Evolutionary conservation across 768 basidiomycete genomes (phyloP), one percentile per base, ranked within the genome.

Genomic region (Suillus sp.): DNA sequence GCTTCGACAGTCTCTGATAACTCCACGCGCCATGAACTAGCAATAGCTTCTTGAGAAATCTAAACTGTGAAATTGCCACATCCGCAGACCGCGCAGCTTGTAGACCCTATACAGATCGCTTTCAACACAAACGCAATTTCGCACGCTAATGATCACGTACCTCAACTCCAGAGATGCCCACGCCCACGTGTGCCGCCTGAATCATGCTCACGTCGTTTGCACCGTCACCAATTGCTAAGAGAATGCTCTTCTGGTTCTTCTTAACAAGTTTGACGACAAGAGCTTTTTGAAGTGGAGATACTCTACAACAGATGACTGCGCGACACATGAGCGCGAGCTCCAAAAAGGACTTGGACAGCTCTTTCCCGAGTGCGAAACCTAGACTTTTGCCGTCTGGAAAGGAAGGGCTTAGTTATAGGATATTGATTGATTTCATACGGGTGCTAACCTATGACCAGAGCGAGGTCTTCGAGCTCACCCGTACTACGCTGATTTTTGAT

Each of bases 201-300:
- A 99, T 99, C 96, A 99, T 99, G 73, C 93, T 93, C 68, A 99
- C 96, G 75, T 99, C 96, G 74, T 98, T 99, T 2, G 96, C 96
- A 57, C 96, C 96, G 67, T 99, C 96, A 25, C 96, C 96, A 58
- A 99, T 98, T 3, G 96, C 96, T 10, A 99, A 85, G n/a, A 97
- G 81, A 60, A 97, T 93, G 8, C 95, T 84, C 62, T 94, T 93
- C 69, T 90, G 88, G 74, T 96, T 96, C 77, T 96, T 96, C 83
- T 98, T 98, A 61, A 99, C 96, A n/a, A 99, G 86, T 77, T 98
- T 98, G 67, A 99, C 96, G 4, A 99, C 96, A 43, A 97, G 84
- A 0, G 96, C 96, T 75, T 99, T 99, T 75, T 99, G 97, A 51
- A 99, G 76, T 6, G 97, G 97, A 6, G 96, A 99, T 10, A 99